Evolutionary conservation across 805 yeast species (phyloP).

Genomic region (Komagataella pseudopastoris): DNA sequence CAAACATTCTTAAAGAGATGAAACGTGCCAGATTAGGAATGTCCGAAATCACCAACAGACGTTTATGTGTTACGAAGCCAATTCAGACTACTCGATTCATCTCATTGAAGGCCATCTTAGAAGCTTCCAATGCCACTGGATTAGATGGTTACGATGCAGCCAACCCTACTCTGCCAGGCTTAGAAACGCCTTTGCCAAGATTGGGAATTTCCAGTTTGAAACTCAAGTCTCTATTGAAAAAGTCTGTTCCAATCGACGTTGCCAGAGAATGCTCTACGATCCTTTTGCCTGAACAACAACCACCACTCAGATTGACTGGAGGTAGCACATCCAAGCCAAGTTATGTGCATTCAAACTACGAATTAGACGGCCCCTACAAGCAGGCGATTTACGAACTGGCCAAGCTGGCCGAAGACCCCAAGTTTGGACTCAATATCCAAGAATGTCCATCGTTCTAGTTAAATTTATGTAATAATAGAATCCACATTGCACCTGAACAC

Average conservation of each 20-base stretch:
- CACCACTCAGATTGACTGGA: constrained; percentile 70
- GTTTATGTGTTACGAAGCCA: constrained; percentile 62
- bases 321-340: constrained; percentile 63
- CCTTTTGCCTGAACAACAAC: constrained; percentile 34
- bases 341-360: constrained; percentile 77
- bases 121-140: constrained; percentile 55
- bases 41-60: constrained; percentile 68
- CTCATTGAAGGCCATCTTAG: constrained; percentile 54
- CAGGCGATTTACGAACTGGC: constrained; percentile 41
- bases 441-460: constrained; percentile 46
- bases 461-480: not conserved
- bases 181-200: constrained; percentile 65
- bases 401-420: constrained; percentile 46
- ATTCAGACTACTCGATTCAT: constrained; percentile 60
- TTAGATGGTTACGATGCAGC: constrained; percentile 51
- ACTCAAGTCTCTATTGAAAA: constrained; percentile 47
- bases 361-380: constrained; percentile 30
- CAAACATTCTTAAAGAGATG: constrained; percentile 36
- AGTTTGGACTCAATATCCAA: constrained; percentile 55
- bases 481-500: not conserved
- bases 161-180: constrained; percentile 54
- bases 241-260: constrained; percentile 38
- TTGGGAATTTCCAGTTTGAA: constrained; percentile 59
- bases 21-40: constrained; percentile 61
- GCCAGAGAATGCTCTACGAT: constrained; percentile 78